These are phyloP conservation scores for Fusarium chuoi DNA, from an alignment of 2,329 filamentous ascomycete species.

Conservation along the genomic window DNA sequence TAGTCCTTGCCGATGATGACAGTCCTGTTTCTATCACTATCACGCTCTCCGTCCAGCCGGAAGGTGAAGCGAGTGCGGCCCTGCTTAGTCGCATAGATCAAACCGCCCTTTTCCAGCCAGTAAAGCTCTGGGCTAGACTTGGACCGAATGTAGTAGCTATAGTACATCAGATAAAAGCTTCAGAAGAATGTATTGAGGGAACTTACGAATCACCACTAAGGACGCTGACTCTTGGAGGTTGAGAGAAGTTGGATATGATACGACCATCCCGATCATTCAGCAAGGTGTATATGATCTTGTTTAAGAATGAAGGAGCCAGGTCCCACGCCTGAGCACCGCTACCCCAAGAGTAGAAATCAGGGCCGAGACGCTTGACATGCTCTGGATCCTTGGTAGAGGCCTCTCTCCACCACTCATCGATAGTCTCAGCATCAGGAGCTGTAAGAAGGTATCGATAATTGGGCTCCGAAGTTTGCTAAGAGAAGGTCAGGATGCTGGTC, in stretches of 20 bases:
- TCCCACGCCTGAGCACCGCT: not conserved
- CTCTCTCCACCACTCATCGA: slow-evolving; percentile 13
- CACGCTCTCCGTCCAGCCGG: not conserved
- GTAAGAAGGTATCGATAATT: not conserved
- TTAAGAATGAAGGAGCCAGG: not conserved
- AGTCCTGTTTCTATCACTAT: not conserved
- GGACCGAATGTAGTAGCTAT: slow-evolving; percentile 8
- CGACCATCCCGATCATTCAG: not conserved
- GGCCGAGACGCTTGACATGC: not conserved
- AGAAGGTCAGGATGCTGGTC: not conserved
- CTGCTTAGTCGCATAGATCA: not conserved
- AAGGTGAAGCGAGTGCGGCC: slow-evolving; percentile 4
- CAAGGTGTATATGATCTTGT: not conserved
- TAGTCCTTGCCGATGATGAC: slow-evolving; percentile 1
- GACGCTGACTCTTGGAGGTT: not conserved
- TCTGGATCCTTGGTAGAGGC: not conserved
- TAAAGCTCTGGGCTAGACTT: slow-evolving; percentile 3
- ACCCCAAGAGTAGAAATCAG: not conserved
- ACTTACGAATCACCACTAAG: not conserved
- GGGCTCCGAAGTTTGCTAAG: not conserved
- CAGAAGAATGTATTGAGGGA: not conserved
- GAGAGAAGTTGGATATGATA: not conserved
- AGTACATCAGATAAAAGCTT: not conserved
- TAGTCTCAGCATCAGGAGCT: not conserved
- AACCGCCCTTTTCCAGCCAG: not conserved